A percentile compares a stretch with the other conserved stretches of the same genome.
phyloP scores from a whole-genome alignment of 2,329 filamentous ascomycete species.

The Trichoderma harzianum region DNA sequence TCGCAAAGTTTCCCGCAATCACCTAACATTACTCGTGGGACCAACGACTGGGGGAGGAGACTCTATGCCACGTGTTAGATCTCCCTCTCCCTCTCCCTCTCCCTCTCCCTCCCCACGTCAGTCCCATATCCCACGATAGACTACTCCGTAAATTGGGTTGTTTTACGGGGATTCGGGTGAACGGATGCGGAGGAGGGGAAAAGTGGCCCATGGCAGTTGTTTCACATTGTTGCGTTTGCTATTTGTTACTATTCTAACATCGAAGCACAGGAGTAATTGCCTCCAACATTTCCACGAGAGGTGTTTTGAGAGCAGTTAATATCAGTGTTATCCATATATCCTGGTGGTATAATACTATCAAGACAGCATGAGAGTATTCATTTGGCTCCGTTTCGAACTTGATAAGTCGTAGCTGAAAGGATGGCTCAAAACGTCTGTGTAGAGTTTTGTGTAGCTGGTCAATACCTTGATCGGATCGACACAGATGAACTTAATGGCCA shows the following conservation, averaged over 20 bases:
- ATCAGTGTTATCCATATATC: neutral
- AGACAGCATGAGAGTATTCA: neutral
- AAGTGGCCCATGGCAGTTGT: neutral
- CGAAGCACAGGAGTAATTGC: neutral
- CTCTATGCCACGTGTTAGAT: neutral
- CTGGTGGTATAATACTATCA: too few species aligned
- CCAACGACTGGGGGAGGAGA: neutral
- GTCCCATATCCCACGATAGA: neutral
- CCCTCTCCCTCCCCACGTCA: neutral
- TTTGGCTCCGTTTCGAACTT: neutral
- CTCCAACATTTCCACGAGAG: neutral
- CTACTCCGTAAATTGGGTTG: neutral
- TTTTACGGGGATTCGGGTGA: neutral
- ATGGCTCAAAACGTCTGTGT: neutral
- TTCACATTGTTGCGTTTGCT: neutral
- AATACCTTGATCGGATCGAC: neutral
- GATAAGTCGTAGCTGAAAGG: neutral
- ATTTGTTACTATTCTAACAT: neutral
- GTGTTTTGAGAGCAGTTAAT: neutral
- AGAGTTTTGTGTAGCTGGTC: neutral
- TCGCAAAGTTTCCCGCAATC: neutral
- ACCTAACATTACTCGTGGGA: neutral
- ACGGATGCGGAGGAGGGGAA: neutral
- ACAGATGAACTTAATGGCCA: neutral
- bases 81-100: neutral